Percentiles rank a stretch among this genome's conserved stretches.
phyloP scores from a whole-genome alignment of 2,329 filamentous ascomycete genomes.

The Alternaria burnsii region DNA sequence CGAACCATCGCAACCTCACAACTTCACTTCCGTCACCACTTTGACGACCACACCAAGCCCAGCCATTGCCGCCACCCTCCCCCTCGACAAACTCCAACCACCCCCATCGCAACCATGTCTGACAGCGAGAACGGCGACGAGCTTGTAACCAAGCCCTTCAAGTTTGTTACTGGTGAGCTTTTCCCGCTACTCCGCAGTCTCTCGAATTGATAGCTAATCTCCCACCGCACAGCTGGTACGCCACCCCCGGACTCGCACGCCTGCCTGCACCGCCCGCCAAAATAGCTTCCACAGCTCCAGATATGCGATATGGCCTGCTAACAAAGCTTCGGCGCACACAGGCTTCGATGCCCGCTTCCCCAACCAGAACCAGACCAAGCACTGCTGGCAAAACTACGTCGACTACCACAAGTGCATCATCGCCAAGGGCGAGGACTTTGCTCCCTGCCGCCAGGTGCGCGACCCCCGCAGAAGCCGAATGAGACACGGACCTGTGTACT shows the following conservation, averaged over 20 bases:
- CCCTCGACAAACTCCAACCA: conserved; percentile 17
- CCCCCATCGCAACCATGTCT: conserved; percentile 76
- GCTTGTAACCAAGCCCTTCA: conserved; percentile 98
- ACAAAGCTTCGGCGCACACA: conserved; percentile 53
- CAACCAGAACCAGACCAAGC: conserved; percentile 97
- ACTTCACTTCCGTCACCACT: conserved; percentile 43
- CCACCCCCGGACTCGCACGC: conserved; percentile 24
- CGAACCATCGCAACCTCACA: conserved; percentile 44
- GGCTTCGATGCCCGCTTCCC: conserved; percentile 99
- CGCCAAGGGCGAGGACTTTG: conserved; percentile 98
- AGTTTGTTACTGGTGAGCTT: conserved; percentile 96
- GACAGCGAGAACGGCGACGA: conserved; percentile 74
- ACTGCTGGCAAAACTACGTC: conserved; percentile 99
- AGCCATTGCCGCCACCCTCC: conserved; percentile 40
- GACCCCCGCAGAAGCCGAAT: neutral
- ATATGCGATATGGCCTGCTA: conserved; percentile 22
- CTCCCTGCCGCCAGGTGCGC: conserved; percentile 91
- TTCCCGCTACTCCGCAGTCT: conserved; percentile 20
- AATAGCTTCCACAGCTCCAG: neutral
- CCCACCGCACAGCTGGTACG: conserved; percentile 52
- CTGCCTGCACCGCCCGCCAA: conserved; percentile 13
- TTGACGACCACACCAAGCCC: conserved; percentile 27
- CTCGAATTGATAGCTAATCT: conserved; percentile 40
- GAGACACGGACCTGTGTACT: conserved; percentile 1
- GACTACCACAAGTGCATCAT: conserved; percentile 99